Base-by-base conservation (phyloP, 768 basidiomycete species). In the Russula abietina region DNA sequence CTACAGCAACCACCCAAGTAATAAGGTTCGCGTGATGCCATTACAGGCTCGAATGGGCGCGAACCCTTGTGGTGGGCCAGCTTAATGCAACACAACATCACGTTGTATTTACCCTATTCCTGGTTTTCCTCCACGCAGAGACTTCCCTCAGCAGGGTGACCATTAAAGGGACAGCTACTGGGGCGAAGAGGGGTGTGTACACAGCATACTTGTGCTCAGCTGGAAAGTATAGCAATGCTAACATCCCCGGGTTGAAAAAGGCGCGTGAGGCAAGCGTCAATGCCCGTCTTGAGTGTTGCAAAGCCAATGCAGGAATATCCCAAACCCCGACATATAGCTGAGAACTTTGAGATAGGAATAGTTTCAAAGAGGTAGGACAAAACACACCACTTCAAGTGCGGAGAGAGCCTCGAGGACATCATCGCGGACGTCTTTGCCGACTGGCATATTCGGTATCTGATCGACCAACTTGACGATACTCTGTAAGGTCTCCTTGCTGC, bases 191-290 rank as follows among this genome's bases (percentile, higher is more conserved):
- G 0, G 97, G 96, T 0, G 92, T 88, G 73, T 98, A 98, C 10
- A 99, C 93, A 2, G 95, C 95, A 72, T 93, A 95, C 71, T 91
- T 98, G 77, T 98, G 97, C 71, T 98, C 97, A 22, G 93, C 87
- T 24, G 97, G 97, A 75, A 98, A 98, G 74, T 99, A 99, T 24
- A 99, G 79, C 71, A 98, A 75, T 16, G 93, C 94, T 68, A 98
- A 76, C 94, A 98, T 97, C 22, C 89, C 91, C 0, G 96, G 97
- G 73, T 93, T 91, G 77, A 97, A 98, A 79, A 97, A 98, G 4
- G 97, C 96, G 46, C 86, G 81, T 2, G 89, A 91, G 12, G 93
- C 83, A 39, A 86, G 77, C 0, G 78, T 79, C 51, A 85, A 73
- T 0, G 92, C 90, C 60, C 77, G 72, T 16, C 81, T 79, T 1